These are phyloP conservation scores for Apiotrichum laibachii DNA, from an alignment of 1,284 basidiomycete genomes.

Conservation along the genomic window DNA sequence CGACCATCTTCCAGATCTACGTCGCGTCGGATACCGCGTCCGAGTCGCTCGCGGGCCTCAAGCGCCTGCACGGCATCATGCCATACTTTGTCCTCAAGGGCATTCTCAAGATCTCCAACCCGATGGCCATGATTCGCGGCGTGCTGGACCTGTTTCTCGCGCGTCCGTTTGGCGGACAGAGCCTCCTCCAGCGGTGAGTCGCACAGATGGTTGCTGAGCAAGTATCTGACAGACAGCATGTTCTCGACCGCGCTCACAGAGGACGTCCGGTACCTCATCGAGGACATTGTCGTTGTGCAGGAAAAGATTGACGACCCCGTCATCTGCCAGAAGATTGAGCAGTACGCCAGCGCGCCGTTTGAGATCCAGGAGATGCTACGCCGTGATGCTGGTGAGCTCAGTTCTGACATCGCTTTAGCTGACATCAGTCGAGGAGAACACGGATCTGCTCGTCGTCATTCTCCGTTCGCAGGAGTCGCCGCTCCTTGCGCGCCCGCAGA, in stretches of 20 bases:
- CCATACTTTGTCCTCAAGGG: conserved; percentile 95
- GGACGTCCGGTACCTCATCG: conserved; percentile 77
- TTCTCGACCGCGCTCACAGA: conserved; percentile 88
- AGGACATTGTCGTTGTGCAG: conserved; percentile 80
- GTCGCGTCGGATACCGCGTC: conserved; percentile 91
- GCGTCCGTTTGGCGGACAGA: conserved; percentile 90
- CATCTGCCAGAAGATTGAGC: conserved; percentile 81
- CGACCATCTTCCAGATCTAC: conserved; percentile 92
- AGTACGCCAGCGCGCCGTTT: conserved; percentile 79
- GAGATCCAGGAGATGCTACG: conserved; percentile 83
- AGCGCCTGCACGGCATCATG: conserved; percentile 93
- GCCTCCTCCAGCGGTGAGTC: conserved; percentile 68
- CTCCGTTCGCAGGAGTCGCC: conserved; percentile 79
- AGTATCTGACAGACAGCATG: conserved; percentile 61
- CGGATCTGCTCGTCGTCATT: conserved; percentile 78
- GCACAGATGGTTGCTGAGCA: conserved; percentile 53
- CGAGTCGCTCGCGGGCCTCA: conserved; percentile 80
- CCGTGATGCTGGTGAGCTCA: conserved; percentile 65
- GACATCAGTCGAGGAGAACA: conserved; percentile 61
- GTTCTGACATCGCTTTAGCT: not conserved
- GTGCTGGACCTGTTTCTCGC: conserved; percentile 96
- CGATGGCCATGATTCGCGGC: conserved; percentile 87
- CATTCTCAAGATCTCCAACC: conserved; percentile 89
- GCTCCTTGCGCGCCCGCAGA: conserved; percentile 66
- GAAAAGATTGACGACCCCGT: conserved; percentile 84